phyloP scores from a whole-genome alignment of 2,329 filamentous ascomycete species.

The Colletotrichum caudatum region DNA sequence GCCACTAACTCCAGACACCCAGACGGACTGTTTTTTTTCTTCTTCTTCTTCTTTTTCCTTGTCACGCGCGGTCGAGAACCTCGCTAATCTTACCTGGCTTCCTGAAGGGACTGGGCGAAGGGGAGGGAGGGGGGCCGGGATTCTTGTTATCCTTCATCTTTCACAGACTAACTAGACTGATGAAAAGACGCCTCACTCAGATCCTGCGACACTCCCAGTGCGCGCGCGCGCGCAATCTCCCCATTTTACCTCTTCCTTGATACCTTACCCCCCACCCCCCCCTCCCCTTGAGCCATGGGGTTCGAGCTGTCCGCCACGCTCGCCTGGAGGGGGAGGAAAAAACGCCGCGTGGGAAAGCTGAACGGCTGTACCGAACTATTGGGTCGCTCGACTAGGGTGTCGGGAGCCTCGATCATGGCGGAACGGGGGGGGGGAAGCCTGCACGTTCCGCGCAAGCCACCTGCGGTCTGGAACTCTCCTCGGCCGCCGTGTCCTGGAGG shows the following conservation, averaged over 20 bases:
- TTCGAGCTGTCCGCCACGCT: background rate
- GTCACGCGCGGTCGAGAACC: no score
- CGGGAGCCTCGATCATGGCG: background rate
- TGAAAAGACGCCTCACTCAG: background rate
- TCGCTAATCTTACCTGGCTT: background rate
- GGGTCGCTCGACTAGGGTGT: background rate
- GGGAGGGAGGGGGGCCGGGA: background rate
- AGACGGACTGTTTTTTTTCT: background rate
- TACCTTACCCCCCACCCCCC: no score
- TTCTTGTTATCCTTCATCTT: background rate
- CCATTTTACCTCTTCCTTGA: background rate
- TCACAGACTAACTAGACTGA: no score
- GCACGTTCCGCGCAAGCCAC: no score
- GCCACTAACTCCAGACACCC: background rate
- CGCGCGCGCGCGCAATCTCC: background rate
- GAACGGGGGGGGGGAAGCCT: no score
- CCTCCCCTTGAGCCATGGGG: background rate
- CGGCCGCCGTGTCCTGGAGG: no score
- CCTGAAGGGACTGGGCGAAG: no score
- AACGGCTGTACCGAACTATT: slow-evolving; percentile 1
- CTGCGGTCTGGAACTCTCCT: no score
- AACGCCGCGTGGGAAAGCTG: slow-evolving; percentile 6
- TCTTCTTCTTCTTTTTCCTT: no score
- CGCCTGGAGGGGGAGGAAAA: background rate
- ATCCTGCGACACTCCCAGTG: background rate